Evolutionary conservation across 1,284 basidiomycete genomes (phyloP).

Genomic region (Leucoagaricus sp.): DNA sequence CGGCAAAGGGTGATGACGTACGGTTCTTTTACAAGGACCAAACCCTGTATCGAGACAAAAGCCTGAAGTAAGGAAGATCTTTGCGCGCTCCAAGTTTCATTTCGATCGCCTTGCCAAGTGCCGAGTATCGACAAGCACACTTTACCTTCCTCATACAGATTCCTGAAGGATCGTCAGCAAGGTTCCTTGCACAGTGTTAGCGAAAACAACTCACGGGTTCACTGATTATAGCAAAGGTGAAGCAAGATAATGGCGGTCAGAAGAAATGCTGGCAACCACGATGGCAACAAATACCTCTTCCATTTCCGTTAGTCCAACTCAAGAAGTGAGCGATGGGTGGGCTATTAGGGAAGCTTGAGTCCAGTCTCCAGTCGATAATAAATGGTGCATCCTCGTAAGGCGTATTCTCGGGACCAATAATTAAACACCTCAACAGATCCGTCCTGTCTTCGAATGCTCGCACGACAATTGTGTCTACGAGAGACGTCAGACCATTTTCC

Average conservation of each 20-base stretch:
- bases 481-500: background rate
- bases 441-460: conserved; percentile 80
- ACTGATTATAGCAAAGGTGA: conserved; percentile 38
- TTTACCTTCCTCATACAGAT: conserved; percentile 95
- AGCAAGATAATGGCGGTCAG: conserved; percentile 2
- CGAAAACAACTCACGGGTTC: conserved; percentile 62
- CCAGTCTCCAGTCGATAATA: conserved; percentile 92
- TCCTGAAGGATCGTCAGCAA: conserved; percentile 44
- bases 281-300: conserved; percentile 63
- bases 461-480: conserved; percentile 67
- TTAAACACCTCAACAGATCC: conserved; percentile 86
- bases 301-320: conserved; percentile 94
- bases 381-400: conserved; percentile 94
- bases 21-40: conserved; percentile 91
- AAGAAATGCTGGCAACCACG: background rate
- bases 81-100: conserved; percentile 82
- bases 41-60: conserved; percentile 90
- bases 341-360: conserved; percentile 84
- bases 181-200: background rate
- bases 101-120: conserved; percentile 89
- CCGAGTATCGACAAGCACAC: conserved; percentile 91
- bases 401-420: conserved; percentile 92
- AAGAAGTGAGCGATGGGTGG: conserved; percentile 90
- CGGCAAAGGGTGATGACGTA: conserved; percentile 39
- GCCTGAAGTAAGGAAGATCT: conserved; percentile 88